Evolutionary conservation across 257 asterid genomes (phyloP), one percentile per base, ranked within the genome.

Genomic region (Plantago ovata): DNA sequence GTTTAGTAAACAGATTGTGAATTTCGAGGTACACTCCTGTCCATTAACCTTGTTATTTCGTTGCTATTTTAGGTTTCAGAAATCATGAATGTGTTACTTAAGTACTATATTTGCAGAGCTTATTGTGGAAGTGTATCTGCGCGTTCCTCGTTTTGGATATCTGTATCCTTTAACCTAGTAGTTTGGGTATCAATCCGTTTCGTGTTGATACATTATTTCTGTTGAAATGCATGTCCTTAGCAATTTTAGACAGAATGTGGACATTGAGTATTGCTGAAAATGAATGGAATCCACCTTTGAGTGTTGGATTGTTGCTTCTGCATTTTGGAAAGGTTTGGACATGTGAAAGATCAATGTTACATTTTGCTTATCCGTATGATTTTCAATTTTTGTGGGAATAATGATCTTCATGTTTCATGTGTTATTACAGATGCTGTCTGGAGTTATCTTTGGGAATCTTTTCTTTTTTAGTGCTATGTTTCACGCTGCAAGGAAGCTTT

Each of bases 151-250:
- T 79, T 36, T 66, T 90, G 70, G 98, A 90, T 76, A 53, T 84
- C 67, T 90, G 97, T 89, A 89, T 89, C 97, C 94, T 23, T 64
- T 49, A 89, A 14, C 16, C 54, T 3, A 28, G 67, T 18, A 38
- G 13, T 22, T 13, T 53, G 39, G 40, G 23, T 67, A 23, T 38
- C 44, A 1, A n/a, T 20, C 12, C 16, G 33, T 20, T 55, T 64
- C 39, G n/a, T 18, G 16, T 22, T 40, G 47, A 47, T 61, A 36
- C 46, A 47, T 14, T 33, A 16, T 32, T 12, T 4, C 9, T 67
- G 55, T 7, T 56, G 59, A 47, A 46, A 11, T 62, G 19, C 18
- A 23, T 61, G 48, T 44, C 81, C 94, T 86, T 75, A 89, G 64
- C 88, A 68, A 42, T 56, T 58, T 19, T 62, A 86, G 97, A 84